These are phyloP conservation scores for Lasiosphaeria hispida DNA, from an alignment of 495 filamentous ascomycete species.

Conservation along the genomic window DNA sequence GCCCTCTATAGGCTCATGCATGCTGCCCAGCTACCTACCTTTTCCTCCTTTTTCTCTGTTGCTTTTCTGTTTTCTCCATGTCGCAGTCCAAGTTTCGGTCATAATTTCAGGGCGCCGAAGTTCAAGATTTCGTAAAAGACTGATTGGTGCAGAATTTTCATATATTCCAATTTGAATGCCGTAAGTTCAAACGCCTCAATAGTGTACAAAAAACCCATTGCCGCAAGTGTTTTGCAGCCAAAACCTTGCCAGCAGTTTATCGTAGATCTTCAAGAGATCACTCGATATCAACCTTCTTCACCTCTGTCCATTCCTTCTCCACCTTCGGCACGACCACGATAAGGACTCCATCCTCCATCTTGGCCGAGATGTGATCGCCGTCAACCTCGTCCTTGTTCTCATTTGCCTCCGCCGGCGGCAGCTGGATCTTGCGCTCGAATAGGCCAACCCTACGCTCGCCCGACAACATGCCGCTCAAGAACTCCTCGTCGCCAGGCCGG, in stretches of 20 bases:
- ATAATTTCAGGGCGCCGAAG: no score
- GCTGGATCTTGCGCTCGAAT: constrained; percentile 66
- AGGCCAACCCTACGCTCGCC: constrained; percentile 68
- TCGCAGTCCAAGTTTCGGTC: no score
- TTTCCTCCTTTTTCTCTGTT: background rate
- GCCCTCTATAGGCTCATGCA: no score
- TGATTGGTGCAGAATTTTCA: no score
- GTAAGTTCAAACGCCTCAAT: no score
- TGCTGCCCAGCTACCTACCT: no score
- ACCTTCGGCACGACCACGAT: constrained; percentile 59
- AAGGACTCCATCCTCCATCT: constrained; percentile 62
- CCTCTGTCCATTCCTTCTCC: constrained; percentile 58
- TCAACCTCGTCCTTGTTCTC: constrained; percentile 60
- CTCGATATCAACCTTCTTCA: constrained; percentile 57
- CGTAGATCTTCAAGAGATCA: background rate
- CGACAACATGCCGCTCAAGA: constrained; percentile 59
- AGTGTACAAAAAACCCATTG: no score
- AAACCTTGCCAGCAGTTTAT: no score
- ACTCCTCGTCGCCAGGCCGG: constrained; percentile 67
- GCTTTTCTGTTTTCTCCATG: background rate
- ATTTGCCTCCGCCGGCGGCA: constrained; percentile 45
- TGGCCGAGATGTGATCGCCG: constrained; percentile 64
- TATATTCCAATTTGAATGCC: no score
- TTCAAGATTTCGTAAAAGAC: no score
- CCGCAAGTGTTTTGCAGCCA: no score